Evolutionary conservation across 345 rosid species (phyloP).

Genomic region (Eutrema japonicum): DNA sequence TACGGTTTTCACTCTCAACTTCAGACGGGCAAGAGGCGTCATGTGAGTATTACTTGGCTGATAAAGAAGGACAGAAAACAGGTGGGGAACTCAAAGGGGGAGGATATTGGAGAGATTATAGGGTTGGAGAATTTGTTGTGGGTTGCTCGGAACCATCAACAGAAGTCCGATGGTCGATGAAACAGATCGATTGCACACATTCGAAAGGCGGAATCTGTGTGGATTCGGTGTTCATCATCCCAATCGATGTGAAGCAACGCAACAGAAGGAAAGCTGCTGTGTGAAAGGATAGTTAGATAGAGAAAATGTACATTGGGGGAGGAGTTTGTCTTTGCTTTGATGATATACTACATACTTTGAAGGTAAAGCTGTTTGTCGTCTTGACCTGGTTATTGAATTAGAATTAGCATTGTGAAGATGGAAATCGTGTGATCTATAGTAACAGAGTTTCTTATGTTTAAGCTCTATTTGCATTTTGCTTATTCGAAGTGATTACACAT

Average conservation of each 20-base stretch:
- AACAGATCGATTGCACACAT: conserved; percentile 92
- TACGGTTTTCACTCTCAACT: conserved; percentile 61
- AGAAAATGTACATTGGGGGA: background rate
- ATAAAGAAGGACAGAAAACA: conserved; percentile 56
- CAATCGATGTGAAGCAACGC: conserved; percentile 58
- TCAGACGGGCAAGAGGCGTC: conserved; percentile 70
- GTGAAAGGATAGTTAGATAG: conserved; percentile 12
- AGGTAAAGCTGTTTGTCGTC: conserved; percentile 13
- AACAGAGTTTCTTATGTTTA: background rate
- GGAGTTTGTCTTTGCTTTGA: background rate
- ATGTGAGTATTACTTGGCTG: conserved; percentile 57
- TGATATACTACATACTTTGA: background rate
- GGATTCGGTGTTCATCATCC: conserved; percentile 81
- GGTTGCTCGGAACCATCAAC: conserved; percentile 58
- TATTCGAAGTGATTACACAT: background rate
- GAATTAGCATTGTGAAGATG: conserved; percentile 12
- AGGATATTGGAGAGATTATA: conserved; percentile 48
- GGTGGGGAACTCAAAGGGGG: conserved; percentile 45
- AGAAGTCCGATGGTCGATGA: conserved; percentile 76
- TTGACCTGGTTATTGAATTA: conserved; percentile 12
- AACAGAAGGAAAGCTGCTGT: conserved; percentile 46
- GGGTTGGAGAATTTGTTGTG: conserved; percentile 77
- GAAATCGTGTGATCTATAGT: background rate
- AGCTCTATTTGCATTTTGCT: background rate
- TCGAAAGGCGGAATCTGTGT: conserved; percentile 93